A percentile compares a stretch with the other conserved stretches of the same genome.
Conservation (phyloP, 176 grass and related monocot genomes). For the Lolium perenne region DNA sequence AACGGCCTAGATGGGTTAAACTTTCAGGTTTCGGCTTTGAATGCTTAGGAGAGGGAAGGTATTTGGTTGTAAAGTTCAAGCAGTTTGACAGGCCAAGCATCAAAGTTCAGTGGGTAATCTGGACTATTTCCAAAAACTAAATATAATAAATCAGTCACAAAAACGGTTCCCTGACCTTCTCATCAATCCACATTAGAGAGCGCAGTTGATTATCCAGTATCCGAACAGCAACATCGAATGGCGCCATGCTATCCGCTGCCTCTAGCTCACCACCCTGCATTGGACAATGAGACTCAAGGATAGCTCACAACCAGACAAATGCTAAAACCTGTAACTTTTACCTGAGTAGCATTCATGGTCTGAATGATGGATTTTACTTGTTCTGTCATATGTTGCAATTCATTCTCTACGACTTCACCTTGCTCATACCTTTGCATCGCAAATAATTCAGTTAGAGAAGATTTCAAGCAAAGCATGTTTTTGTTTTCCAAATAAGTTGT, state of each 20-base stretch:
- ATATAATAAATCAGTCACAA: background rate
- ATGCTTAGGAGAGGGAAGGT: background rate
- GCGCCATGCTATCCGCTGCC: slow-evolving; percentile 75
- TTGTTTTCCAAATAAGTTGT: background rate
- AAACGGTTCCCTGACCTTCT: slow-evolving; percentile 64
- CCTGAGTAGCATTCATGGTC: slow-evolving; percentile 89
- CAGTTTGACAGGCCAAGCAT: background rate
- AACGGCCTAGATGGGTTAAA: background rate
- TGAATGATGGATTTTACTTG: slow-evolving; percentile 99
- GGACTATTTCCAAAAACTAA: background rate
- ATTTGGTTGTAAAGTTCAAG: background rate
- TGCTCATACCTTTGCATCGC: slow-evolving; percentile 72
- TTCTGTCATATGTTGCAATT: slow-evolving; percentile 96
- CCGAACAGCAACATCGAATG: slow-evolving; percentile 96
- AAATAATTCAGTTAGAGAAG: slow-evolving; percentile 42
- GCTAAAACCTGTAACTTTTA: slow-evolving; percentile 38
- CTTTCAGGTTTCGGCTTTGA: background rate
- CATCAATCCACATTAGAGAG: slow-evolving; percentile 97
- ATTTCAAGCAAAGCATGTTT: slow-evolving; percentile 16
- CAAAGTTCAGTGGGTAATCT: background rate
- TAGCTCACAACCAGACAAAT: slow-evolving; percentile 16
- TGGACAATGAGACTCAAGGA: slow-evolving; percentile 38
- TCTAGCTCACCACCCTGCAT: slow-evolving; percentile 78
- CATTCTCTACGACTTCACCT: slow-evolving; percentile 80
- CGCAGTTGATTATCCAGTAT: slow-evolving; percentile 97